phyloP scores from a whole-genome alignment of 805 yeast species.

The Candida maltosa region DNA sequence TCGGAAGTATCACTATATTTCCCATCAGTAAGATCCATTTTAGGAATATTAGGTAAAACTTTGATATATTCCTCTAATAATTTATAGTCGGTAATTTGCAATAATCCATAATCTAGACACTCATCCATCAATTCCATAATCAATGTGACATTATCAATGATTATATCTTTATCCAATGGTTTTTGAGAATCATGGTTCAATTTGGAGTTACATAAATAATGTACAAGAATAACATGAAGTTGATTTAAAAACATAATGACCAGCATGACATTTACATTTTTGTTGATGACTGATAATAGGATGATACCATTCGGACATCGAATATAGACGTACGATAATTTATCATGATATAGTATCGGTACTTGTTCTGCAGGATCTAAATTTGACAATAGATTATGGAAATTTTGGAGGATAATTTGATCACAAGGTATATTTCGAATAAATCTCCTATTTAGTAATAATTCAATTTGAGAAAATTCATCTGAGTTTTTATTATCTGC shows the following conservation, averaged over 20 bases:
- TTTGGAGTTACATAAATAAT: slow-evolving; percentile 18
- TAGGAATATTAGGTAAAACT: slow-evolving; percentile 38
- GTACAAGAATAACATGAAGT: slow-evolving; percentile 25
- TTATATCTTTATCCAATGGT: slow-evolving; percentile 54
- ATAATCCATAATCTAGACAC: slow-evolving; percentile 84
- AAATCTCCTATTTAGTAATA: slow-evolving; percentile 32
- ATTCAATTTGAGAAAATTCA: slow-evolving; percentile 24
- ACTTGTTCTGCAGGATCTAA: slow-evolving; percentile 17
- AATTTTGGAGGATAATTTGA: slow-evolving; percentile 18
- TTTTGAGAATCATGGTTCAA: neutral
- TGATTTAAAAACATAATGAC: slow-evolving; percentile 51
- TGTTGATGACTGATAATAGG: slow-evolving; percentile 37
- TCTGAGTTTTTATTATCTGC: slow-evolving; percentile 25
- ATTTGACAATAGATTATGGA: slow-evolving; percentile 19
- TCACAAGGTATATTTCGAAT: slow-evolving; percentile 28
- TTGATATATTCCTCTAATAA: slow-evolving; percentile 77
- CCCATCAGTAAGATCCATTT: slow-evolving; percentile 2
- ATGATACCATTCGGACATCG: slow-evolving; percentile 42
- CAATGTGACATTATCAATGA: slow-evolving; percentile 70
- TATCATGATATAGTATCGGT: slow-evolving; percentile 48
- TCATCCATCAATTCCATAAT: slow-evolving; percentile 85
- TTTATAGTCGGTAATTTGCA: slow-evolving; percentile 78
- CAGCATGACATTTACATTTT: slow-evolving; percentile 57
- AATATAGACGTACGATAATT: slow-evolving; percentile 54
- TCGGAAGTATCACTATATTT: slow-evolving; percentile 6